These are phyloP conservation scores for Zymoseptoria brevis DNA, from an alignment of 2,329 filamentous ascomycete genomes.

Conservation along the genomic window DNA sequence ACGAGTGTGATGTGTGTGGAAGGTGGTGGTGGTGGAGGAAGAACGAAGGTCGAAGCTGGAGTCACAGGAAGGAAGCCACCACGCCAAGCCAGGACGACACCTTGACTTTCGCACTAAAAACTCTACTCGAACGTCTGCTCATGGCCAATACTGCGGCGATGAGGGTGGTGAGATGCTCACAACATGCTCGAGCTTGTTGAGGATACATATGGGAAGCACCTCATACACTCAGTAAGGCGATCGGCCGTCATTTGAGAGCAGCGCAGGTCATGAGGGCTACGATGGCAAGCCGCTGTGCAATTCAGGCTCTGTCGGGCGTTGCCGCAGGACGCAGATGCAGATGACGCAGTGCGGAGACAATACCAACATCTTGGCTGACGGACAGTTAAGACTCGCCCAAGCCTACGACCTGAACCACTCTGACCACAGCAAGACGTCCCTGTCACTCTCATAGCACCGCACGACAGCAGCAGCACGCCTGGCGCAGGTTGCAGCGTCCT, in stretches of 20 bases:
- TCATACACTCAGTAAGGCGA: neutral
- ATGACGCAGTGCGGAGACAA: too few species aligned
- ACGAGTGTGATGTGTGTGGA: neutral
- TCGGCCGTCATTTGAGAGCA: neutral
- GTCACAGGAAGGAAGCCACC: neutral
- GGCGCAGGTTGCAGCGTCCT: too few species aligned
- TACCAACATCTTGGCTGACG: too few species aligned
- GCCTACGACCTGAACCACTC: too few species aligned
- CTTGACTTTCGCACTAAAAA: neutral
- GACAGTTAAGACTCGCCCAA: too few species aligned
- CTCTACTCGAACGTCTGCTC: neutral
- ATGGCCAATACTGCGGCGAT: neutral
- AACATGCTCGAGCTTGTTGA: neutral
- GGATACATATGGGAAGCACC: neutral
- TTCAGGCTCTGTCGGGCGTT: neutral
- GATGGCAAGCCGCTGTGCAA: neutral
- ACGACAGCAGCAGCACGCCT: too few species aligned
- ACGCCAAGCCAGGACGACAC: neutral
- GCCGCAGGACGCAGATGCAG: too few species aligned
- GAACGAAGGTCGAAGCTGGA: neutral
- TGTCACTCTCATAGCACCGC: too few species aligned
- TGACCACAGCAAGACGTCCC: too few species aligned
- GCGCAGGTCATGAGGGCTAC: neutral
- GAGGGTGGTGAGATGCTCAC: neutral
- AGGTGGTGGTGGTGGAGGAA: neutral